phyloP scores from a whole-genome alignment of 2,329 filamentous ascomycete species.

The Nectriaceae sp. region DNA sequence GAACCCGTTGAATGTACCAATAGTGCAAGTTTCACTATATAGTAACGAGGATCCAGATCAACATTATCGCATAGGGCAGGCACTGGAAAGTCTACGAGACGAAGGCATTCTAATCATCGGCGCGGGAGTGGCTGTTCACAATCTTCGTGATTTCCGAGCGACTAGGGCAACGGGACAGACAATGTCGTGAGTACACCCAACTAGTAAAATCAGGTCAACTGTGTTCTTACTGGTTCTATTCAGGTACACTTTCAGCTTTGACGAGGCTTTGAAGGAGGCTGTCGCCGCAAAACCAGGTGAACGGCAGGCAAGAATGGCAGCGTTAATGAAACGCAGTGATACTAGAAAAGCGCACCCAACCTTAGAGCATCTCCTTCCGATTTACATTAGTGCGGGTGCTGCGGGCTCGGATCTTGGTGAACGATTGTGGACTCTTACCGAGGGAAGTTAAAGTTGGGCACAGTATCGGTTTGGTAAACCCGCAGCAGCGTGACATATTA shows the following conservation, averaged over 20 bases:
- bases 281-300: background rate
- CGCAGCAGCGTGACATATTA: background rate
- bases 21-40: slow-evolving; percentile 7
- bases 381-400: slow-evolving; percentile 1
- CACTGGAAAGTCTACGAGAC: slow-evolving; percentile 2
- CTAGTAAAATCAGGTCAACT: background rate
- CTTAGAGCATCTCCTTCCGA: slow-evolving; percentile 4
- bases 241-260: slow-evolving; percentile 5
- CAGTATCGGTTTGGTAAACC: slow-evolving; percentile 1
- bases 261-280: slow-evolving; percentile 3
- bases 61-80: slow-evolving; percentile 5
- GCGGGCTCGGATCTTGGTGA: slow-evolving; percentile 1
- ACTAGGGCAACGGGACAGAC: background rate
- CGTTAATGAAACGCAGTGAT: slow-evolving; percentile 3
- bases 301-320: background rate
- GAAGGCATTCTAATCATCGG: slow-evolving; percentile 6
- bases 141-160: slow-evolving; percentile 2
- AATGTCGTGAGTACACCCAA: background rate
- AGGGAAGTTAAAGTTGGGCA: slow-evolving; percentile 2
- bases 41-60: slow-evolving; percentile 1
- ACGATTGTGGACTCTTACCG: slow-evolving; percentile 1
- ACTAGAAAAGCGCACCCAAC: slow-evolving; percentile 5
- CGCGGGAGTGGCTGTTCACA: slow-evolving; percentile 7
- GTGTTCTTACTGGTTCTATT: background rate
- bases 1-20: slow-evolving; percentile 6